Evolutionary conservation across 164 flowering plant species (phyloP).

Genomic region (Houttuynia cordata): DNA sequence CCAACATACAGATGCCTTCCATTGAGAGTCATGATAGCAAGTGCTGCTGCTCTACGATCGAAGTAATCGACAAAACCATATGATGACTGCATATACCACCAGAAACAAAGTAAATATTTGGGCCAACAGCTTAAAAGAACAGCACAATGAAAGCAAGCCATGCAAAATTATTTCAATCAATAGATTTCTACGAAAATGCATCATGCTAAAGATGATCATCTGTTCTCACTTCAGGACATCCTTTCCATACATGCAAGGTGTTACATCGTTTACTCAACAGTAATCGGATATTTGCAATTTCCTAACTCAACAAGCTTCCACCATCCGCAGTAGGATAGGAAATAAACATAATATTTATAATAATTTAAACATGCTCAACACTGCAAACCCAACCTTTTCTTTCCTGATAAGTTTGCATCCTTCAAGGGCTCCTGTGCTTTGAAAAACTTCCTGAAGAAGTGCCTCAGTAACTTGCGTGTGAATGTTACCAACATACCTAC

Average conservation of each 20-base stretch:
- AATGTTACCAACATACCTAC: conserved; percentile 25
- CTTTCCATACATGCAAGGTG: no score
- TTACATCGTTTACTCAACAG: no score
- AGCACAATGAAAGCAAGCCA: background rate
- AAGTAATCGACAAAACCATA: conserved; percentile 68
- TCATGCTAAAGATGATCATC: no score
- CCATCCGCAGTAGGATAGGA: no score
- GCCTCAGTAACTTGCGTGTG: conserved; percentile 30
- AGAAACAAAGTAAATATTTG: background rate
- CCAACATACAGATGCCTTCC: conserved; percentile 56
- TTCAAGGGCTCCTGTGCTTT: conserved; percentile 25
- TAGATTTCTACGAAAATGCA: no score
- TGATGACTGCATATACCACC: conserved; percentile 40
- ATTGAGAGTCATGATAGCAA: conserved; percentile 54
- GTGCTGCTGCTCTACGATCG: conserved; percentile 62
- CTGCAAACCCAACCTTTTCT: conserved; percentile 14
- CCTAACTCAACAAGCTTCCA: no score
- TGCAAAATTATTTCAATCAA: background rate
- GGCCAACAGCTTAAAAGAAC: no score
- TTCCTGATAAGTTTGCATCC: conserved; percentile 26
- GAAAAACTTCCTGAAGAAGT: conserved; percentile 55
- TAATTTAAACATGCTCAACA: background rate
- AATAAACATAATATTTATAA: background rate
- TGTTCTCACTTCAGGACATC: no score
- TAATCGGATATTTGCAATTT: no score